These are phyloP conservation scores for Neophaeococcomyces aloes DNA, from an alignment of 2,329 filamentous ascomycete genomes.

Conservation along the genomic window DNA sequence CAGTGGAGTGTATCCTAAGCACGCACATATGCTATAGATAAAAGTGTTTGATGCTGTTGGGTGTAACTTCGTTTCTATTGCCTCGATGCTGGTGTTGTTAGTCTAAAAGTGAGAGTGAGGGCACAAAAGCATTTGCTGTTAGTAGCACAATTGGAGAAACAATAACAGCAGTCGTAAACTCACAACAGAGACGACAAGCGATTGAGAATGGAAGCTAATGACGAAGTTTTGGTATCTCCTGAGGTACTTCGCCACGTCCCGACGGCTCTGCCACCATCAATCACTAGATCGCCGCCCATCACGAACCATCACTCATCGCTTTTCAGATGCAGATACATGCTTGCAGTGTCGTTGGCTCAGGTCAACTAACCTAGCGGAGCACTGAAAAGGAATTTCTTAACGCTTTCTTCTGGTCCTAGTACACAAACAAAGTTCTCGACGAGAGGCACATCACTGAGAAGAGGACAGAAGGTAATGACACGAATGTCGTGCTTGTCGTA, in stretches of 20 bases:
- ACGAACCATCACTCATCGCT: conserved; percentile 11
- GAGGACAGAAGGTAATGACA: conserved; percentile 48
- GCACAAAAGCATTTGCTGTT: too few species aligned
- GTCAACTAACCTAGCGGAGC: conserved; percentile 36
- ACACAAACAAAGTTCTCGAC: conserved; percentile 34
- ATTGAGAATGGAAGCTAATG: not conserved
- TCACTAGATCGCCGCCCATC: conserved; percentile 6
- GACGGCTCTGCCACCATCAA: conserved; percentile 8
- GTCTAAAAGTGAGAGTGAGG: too few species aligned
- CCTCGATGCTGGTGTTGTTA: too few species aligned
- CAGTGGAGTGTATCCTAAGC: too few species aligned
- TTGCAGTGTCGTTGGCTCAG: conserved; percentile 52
- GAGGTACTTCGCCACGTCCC: not conserved
- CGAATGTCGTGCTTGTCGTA: conserved; percentile 40
- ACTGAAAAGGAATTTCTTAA: conserved; percentile 33
- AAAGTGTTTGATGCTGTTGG: too few species aligned
- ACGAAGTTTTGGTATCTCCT: too few species aligned
- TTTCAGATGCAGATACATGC: conserved; percentile 56
- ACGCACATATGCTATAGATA: too few species aligned
- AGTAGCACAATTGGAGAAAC: too few species aligned
- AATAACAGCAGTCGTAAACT: too few species aligned
- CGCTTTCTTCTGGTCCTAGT: conserved; percentile 36
- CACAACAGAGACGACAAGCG: not conserved
- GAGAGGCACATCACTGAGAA: conserved; percentile 56
- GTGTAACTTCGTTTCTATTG: too few species aligned